Percentiles rank a stretch among this genome's conserved stretches.
Conservation (phyloP, 2,329 filamentous ascomycete genomes). For the Monilinia polystroma region DNA sequence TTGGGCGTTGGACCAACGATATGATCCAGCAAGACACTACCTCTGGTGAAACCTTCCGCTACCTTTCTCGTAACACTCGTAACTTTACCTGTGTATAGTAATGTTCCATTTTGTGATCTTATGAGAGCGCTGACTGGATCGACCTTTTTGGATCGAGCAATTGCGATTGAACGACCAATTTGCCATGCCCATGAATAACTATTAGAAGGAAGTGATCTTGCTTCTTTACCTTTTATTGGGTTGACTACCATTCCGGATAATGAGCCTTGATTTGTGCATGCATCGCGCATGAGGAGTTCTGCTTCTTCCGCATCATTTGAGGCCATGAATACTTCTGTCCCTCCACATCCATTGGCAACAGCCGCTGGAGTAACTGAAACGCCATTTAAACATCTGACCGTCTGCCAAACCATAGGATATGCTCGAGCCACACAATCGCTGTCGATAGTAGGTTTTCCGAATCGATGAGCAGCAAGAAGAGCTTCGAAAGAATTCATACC, state of each 20-base stretch:
- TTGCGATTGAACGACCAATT: constrained; percentile 59
- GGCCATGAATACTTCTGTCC: constrained; percentile 31
- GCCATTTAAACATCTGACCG: constrained; percentile 36
- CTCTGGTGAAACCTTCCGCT: constrained; percentile 37
- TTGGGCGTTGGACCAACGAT: constrained; percentile 20
- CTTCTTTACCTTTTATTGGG: constrained; percentile 35
- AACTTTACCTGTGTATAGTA: constrained; percentile 39
- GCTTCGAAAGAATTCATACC: constrained; percentile 54
- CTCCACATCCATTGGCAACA: constrained; percentile 33
- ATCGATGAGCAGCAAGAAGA: constrained; percentile 34
- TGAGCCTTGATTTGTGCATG: constrained; percentile 35
- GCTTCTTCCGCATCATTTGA: constrained; percentile 32
- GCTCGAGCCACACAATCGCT: constrained; percentile 39
- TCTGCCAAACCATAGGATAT: constrained; percentile 39
- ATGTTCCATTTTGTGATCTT: constrained; percentile 33
- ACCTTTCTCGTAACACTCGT: constrained; percentile 36
- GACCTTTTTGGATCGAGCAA: constrained; percentile 36
- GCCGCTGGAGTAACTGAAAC: constrained; percentile 35
- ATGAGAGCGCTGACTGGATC: constrained; percentile 36
- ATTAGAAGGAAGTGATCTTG: constrained; percentile 36
- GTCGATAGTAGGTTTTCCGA: constrained; percentile 35
- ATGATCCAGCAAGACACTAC: constrained; percentile 33
- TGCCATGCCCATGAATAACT: constrained; percentile 43
- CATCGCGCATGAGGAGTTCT: constrained; percentile 37
- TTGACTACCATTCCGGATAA: constrained; percentile 36